Evolutionary conservation across 2,329 filamentous ascomycete species (phyloP).

Genomic region (Pseudophaeomoniella oleicola): DNA sequence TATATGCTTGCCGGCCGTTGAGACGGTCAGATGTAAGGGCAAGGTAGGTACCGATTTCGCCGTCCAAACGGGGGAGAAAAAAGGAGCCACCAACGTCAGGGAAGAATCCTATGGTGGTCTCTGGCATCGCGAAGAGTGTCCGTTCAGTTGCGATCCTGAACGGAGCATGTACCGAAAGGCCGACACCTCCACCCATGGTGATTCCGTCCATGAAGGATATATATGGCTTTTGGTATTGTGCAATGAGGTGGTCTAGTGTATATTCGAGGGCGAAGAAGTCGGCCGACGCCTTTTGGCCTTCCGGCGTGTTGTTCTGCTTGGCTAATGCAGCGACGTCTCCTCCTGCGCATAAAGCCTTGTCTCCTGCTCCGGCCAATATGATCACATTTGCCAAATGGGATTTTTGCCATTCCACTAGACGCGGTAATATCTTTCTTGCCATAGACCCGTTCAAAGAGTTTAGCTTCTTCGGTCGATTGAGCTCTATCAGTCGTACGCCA

Average conservation of each 20-base stretch:
- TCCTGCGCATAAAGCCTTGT: constrained; percentile 78
- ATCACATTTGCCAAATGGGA: constrained; percentile 88
- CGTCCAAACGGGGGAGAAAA: constrained; percentile 83
- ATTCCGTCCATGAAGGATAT: constrained; percentile 94
- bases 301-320: constrained; percentile 50
- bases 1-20: constrained; percentile 72
- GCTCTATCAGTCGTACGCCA: constrained; percentile 79
- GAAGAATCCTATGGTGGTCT: constrained; percentile 97
- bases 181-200: constrained; percentile 96
- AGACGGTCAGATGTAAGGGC: constrained; percentile 79
- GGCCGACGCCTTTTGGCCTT: constrained; percentile 59
- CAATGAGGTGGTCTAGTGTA: constrained; percentile 86
- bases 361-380: constrained; percentile 78
- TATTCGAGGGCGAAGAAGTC: constrained; percentile 94
- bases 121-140: constrained; percentile 95
- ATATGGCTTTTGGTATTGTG: constrained; percentile 85
- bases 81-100: constrained; percentile 94
- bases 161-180: constrained; percentile 84
- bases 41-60: constrained; percentile 77
- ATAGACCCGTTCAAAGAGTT: constrained; percentile 91
- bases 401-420: constrained; percentile 85
- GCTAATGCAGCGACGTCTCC: constrained; percentile 79
- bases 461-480: constrained; percentile 83
- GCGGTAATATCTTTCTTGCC: constrained; percentile 83
- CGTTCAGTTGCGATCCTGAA: constrained; percentile 93